Evolutionary conservation across 2,329 filamentous ascomycete species (phyloP).

Genomic region (Penicillium sp.): DNA sequence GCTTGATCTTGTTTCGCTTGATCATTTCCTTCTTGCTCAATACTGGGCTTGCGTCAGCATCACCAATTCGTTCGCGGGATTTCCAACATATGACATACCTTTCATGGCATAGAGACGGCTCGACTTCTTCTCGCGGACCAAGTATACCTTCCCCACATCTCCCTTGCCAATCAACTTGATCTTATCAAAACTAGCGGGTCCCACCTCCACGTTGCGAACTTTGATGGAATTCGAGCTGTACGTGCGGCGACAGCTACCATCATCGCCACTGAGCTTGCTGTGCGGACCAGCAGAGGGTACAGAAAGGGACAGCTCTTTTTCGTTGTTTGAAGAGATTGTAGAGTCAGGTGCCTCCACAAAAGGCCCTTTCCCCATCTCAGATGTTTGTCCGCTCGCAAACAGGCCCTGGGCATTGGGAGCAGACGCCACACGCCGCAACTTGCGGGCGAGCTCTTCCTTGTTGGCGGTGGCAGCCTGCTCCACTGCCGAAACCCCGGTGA

Average conservation of each 20-base stretch:
- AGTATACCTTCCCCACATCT: conserved; percentile 96
- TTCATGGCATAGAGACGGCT: conserved; percentile 96
- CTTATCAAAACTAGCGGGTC: conserved; percentile 95
- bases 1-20: conserved; percentile 99
- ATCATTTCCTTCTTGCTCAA: conserved; percentile 99
- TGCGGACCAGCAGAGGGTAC: conserved; percentile 44
- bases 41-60: conserved; percentile 56
- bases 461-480: conserved; percentile 68
- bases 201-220: conserved; percentile 92
- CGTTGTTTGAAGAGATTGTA: conserved; percentile 41
- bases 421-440: conserved; percentile 87
- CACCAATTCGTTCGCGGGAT: conserved; percentile 4
- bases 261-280: conserved; percentile 60
- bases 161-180: conserved; percentile 99
- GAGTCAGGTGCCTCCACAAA: conserved; percentile 56
- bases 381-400: conserved; percentile 68
- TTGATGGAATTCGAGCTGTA: conserved; percentile 99
- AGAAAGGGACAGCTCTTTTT: conserved; percentile 27
- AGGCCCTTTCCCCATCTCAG: conserved; percentile 79
- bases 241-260: conserved; percentile 79
- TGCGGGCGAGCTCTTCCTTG: conserved; percentile 90
- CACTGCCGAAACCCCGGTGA: conserved; percentile 61
- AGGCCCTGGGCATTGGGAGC: conserved; percentile 94
- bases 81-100: conserved; percentile 52
- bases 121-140: conserved; percentile 97